Percentiles rank a stretch among this genome's conserved stretches.
phyloP scores from a whole-genome alignment of 2,329 filamentous ascomycete species.

The Cladosporium sp. region DNA sequence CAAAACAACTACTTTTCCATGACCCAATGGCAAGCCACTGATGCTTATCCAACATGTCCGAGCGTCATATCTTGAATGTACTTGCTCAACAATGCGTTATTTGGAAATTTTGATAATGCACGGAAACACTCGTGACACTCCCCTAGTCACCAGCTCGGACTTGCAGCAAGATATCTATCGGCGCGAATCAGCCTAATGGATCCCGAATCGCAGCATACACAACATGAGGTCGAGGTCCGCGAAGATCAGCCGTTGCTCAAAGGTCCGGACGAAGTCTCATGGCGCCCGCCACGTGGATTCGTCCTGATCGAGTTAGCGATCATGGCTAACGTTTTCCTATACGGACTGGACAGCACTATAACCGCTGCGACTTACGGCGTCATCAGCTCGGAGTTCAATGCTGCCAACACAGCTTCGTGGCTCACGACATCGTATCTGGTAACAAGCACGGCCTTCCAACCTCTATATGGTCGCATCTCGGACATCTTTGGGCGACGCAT shows the following conservation, averaged over 20 bases:
- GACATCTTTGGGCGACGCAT: constrained; percentile 61
- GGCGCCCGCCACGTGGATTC: constrained; percentile 28
- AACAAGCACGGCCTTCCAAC: constrained; percentile 75
- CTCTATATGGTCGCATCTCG: constrained; percentile 71
- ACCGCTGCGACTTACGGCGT: constrained; percentile 28
- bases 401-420: constrained; percentile 80
- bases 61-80: not conserved
- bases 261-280: constrained; percentile 27
- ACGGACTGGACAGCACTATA: constrained; percentile 28
- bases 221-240: not conserved
- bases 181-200: not conserved
- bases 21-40: not conserved
- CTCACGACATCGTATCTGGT: constrained; percentile 77
- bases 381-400: constrained; percentile 67
- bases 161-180: not conserved
- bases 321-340: constrained; percentile 30
- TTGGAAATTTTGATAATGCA: not conserved
- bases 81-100: not conserved
- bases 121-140: not conserved
- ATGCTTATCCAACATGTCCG: not conserved
- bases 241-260: constrained; percentile 26
- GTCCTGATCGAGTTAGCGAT: constrained; percentile 29
- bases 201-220: not conserved
- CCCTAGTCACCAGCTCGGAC: not conserved
- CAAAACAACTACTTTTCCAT: not conserved